Evolutionary conservation across 257 asterid species (phyloP).

Genomic region (Scutellaria baicalensis): DNA sequence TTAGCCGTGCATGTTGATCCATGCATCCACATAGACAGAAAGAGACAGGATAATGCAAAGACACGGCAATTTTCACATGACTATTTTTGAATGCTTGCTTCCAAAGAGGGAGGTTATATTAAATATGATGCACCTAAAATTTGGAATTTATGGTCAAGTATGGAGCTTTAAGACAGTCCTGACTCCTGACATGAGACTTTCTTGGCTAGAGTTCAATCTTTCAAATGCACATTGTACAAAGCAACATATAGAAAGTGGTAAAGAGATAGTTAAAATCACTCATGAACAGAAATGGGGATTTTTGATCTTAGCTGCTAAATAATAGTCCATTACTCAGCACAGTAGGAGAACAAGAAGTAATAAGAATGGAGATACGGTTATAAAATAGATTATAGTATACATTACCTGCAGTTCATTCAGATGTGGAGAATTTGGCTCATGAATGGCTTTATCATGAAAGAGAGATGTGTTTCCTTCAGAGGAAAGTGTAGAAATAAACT

Average conservation of each 20-base stretch:
- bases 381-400: background rate
- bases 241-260: background rate
- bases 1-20: background rate
- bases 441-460: constrained; percentile 32
- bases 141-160: background rate
- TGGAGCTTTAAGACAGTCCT: background rate
- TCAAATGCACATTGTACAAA: background rate
- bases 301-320: background rate
- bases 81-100: background rate
- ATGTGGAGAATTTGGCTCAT: constrained; percentile 29
- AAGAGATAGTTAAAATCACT: background rate
- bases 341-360: background rate
- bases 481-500: constrained; percentile 25
- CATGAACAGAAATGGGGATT: background rate
- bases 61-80: background rate
- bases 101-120: too few species aligned
- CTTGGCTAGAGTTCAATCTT: background rate
- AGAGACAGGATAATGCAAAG: background rate
- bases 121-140: background rate
- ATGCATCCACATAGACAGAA: background rate
- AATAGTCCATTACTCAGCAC: background rate
- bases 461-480: constrained; percentile 31
- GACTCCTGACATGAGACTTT: background rate
- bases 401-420: constrained; percentile 46
- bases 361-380: background rate